phyloP scores from a whole-genome alignment of 2,329 filamentous ascomycete genomes.

The Ophiostoma sp. region DNA sequence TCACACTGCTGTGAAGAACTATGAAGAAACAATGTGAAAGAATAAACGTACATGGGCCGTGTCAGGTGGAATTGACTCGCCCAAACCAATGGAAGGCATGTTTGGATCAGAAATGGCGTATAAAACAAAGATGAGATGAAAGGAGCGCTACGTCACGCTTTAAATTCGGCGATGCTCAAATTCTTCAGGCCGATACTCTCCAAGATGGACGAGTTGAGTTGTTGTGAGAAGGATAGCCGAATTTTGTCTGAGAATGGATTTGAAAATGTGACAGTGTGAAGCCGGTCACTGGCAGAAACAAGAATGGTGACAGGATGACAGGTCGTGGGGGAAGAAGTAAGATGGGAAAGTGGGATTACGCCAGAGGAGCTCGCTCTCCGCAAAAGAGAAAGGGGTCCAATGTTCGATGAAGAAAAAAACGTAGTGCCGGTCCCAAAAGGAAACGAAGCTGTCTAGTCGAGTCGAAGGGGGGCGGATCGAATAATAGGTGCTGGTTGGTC shows the following conservation, averaged over 20 bases:
- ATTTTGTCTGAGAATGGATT: not conserved
- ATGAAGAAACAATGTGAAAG: not conserved
- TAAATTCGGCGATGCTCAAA: not conserved
- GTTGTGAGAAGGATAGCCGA: not conserved
- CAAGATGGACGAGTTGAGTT: not conserved
- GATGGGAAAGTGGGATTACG: conserved; percentile 1
- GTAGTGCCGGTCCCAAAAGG: not conserved
- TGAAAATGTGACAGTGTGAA: not conserved
- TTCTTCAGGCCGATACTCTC: not conserved
- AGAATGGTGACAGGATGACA: not conserved
- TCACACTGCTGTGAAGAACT: not conserved
- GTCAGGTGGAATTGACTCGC: conserved; percentile 73
- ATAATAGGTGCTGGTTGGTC: not conserved
- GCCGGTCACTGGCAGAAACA: not conserved
- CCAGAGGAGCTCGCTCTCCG: not conserved
- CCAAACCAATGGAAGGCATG: conserved; percentile 45
- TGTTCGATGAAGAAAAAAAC: not conserved
- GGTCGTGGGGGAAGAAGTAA: not conserved
- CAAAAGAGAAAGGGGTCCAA: not conserved
- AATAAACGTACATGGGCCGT: conserved; percentile 68
- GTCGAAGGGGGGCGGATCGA: not conserved
- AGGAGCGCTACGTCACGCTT: not conserved
- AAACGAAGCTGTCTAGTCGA: not conserved
- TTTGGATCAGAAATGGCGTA: not conserved
- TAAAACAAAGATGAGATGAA: not conserved